Conservation (phyloP, 1,139 yeast species). For the Pichia sp. region DNA sequence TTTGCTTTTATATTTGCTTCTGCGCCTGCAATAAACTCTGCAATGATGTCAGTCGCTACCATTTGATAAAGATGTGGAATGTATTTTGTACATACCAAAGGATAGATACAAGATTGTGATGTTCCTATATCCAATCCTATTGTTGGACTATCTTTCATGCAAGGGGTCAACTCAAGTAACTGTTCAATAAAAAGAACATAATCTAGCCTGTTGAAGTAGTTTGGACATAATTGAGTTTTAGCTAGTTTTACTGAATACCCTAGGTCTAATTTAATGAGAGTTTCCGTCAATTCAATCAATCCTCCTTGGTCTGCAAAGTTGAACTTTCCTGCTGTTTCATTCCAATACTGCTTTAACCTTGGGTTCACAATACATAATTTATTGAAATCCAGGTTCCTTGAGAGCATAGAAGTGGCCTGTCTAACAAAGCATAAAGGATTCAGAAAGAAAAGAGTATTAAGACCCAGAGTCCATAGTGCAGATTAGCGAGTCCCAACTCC, state of each 20-base stretch:
- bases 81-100: slow-evolving; percentile 33
- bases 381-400: slow-evolving; percentile 3
- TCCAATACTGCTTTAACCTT: slow-evolving; percentile 15
- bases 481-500: too few relatives aligned
- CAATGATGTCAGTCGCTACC: slow-evolving; percentile 40
- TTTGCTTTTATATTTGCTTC: slow-evolving; percentile 26
- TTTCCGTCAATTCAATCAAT: slow-evolving; percentile 21
- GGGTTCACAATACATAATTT: slow-evolving; percentile 14
- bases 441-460: too few relatives aligned
- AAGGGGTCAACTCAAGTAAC: slow-evolving; percentile 13
- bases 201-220: slow-evolving; percentile 29
- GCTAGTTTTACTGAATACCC: slow-evolving; percentile 20
- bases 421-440: too few relatives aligned
- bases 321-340: slow-evolving; percentile 12
- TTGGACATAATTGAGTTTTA: slow-evolving; percentile 30
- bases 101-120: slow-evolving; percentile 43
- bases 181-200: slow-evolving; percentile 25
- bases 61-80: slow-evolving; percentile 12
- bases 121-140: slow-evolving; percentile 37
- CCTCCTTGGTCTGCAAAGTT: slow-evolving; percentile 25
- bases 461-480: too few relatives aligned
- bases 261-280: slow-evolving; percentile 20
- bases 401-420: slow-evolving; percentile 3
- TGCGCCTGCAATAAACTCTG: slow-evolving; percentile 31
- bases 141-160: not conserved